phyloP scores from a whole-genome alignment of 139 green algal genomes.

The Volvox reticuliferus region DNA sequence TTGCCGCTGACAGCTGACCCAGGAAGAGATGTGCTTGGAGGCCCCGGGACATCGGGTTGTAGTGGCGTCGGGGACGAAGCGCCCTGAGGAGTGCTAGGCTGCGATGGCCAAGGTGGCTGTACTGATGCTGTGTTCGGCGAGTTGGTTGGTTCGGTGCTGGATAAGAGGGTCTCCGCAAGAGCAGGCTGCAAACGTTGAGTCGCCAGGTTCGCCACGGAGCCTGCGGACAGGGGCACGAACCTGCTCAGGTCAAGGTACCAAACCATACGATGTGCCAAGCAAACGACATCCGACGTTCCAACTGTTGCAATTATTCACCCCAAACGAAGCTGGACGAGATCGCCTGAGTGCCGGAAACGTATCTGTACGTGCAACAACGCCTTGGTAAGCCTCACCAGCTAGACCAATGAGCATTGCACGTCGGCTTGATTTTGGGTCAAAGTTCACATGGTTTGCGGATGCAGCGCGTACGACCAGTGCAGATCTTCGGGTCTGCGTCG shows the following conservation, averaged over 20 bases:
- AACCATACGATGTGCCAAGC: no score
- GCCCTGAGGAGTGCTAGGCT: neutral
- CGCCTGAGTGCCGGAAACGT: no score
- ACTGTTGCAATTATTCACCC: no score
- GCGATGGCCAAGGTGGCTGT: neutral
- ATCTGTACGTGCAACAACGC: no score
- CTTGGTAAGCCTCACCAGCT: neutral
- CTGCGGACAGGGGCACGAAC: neutral
- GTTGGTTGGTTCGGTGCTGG: neutral
- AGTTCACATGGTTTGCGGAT: neutral
- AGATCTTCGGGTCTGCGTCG: neutral
- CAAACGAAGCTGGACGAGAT: no score
- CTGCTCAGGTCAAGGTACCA: no score
- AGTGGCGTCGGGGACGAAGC: neutral
- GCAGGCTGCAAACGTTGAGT: neutral
- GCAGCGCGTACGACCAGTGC: neutral
- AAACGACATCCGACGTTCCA: no score
- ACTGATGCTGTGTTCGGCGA: neutral
- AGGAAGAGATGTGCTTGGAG: neutral
- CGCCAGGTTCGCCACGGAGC: neutral
- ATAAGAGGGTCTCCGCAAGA: neutral
- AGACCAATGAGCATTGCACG: neutral
- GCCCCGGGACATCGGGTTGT: neutral
- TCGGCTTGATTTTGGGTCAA: neutral
- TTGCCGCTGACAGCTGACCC: neutral